Evolutionary conservation across 768 basidiomycete genomes (phyloP).

Genomic region (Pulveroboletus sp.): DNA sequence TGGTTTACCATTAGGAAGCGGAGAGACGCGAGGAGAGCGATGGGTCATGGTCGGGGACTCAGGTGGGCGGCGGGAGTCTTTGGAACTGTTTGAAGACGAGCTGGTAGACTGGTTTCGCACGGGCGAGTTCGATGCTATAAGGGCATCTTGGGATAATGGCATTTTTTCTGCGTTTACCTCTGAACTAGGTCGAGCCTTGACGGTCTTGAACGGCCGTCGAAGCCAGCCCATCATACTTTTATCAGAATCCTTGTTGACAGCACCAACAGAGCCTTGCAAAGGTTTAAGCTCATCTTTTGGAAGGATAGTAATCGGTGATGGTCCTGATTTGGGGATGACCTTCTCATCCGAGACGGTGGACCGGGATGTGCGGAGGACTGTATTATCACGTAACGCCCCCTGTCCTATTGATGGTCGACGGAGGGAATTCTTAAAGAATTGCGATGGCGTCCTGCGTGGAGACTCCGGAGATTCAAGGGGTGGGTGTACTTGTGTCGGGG

Average conservation of each 20-base stretch:
- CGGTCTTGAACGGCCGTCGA: conserved; percentile 22
- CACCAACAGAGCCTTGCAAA: conserved; percentile 29
- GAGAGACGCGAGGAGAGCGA: conserved; percentile 7
- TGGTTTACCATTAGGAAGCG: conserved; percentile 13
- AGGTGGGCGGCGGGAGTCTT: conserved; percentile 18
- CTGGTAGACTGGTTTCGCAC: conserved; percentile 19
- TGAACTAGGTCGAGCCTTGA: conserved; percentile 22
- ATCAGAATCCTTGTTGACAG: conserved; percentile 38
- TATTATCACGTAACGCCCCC: conserved; percentile 13
- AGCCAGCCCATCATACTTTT: conserved; percentile 37
- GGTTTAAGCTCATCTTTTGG: conserved; percentile 22
- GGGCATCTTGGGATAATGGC: conserved; percentile 11
- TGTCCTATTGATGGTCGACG: conserved; percentile 13
- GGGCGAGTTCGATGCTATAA: conserved; percentile 15
- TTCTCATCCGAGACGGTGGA: conserved; percentile 25
- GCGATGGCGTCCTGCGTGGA: conserved; percentile 22
- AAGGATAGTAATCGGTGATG: conserved; percentile 14
- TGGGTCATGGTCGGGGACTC: conserved; percentile 17
- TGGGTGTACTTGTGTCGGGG: conserved; percentile 19
- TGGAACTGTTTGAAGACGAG: conserved; percentile 25
- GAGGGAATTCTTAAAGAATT: conserved; percentile 16
- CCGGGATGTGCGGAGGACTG: conserved; percentile 23
- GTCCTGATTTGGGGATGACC: conserved; percentile 6
- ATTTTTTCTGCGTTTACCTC: conserved; percentile 17
- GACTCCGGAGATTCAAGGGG: conserved; percentile 13